Evolutionary conservation across 306 rosid species (phyloP).

Genomic region (Urtica urens): DNA sequence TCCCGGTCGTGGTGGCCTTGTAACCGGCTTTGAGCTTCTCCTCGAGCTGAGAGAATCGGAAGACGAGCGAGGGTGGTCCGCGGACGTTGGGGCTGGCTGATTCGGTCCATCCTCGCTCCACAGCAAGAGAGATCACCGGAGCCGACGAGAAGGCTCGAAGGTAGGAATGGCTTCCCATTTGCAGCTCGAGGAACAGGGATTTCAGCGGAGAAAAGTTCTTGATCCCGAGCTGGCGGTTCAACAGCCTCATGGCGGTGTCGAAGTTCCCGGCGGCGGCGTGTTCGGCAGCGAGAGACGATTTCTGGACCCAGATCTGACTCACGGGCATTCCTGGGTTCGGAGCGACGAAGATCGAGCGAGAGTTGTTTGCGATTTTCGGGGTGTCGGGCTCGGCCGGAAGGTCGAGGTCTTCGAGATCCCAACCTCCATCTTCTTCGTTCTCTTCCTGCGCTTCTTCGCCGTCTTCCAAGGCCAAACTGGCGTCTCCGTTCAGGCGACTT

Average conservation of each 20-base stretch:
- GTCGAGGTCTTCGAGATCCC: slow-evolving; percentile 77
- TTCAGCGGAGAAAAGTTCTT: slow-evolving; percentile 52
- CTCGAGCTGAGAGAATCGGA: slow-evolving; percentile 52
- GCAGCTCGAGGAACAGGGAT: slow-evolving; percentile 59
- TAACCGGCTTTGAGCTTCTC: slow-evolving; percentile 82
- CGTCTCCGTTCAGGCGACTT: slow-evolving; percentile 56
- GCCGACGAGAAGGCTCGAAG: slow-evolving; percentile 65
- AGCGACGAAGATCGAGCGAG: slow-evolving; percentile 52
- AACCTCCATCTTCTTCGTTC: slow-evolving; percentile 59
- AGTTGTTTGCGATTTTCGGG: slow-evolving; percentile 34
- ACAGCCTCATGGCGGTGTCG: slow-evolving; percentile 71
- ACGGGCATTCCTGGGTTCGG: slow-evolving; percentile 81
- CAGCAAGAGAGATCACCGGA: slow-evolving; percentile 53
- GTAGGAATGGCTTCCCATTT: slow-evolving; percentile 52
- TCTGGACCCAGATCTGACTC: slow-evolving; percentile 73
- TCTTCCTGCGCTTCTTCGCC: slow-evolving; percentile 52
- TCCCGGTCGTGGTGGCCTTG: slow-evolving; percentile 69
- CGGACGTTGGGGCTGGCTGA: slow-evolving; percentile 72
- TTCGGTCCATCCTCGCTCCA: slow-evolving; percentile 76
- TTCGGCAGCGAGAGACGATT: slow-evolving; percentile 86
- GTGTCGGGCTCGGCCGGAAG: slow-evolving; percentile 70
- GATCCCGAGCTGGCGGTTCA: slow-evolving; percentile 70
- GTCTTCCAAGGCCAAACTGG: slow-evolving; percentile 33
- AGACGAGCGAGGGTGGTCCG: slow-evolving; percentile 63
- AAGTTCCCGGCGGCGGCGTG: slow-evolving; percentile 84